Evolutionary conservation across 352 stramenopile species (phyloP).

Genomic region (Pythium grandisporangium): DNA sequence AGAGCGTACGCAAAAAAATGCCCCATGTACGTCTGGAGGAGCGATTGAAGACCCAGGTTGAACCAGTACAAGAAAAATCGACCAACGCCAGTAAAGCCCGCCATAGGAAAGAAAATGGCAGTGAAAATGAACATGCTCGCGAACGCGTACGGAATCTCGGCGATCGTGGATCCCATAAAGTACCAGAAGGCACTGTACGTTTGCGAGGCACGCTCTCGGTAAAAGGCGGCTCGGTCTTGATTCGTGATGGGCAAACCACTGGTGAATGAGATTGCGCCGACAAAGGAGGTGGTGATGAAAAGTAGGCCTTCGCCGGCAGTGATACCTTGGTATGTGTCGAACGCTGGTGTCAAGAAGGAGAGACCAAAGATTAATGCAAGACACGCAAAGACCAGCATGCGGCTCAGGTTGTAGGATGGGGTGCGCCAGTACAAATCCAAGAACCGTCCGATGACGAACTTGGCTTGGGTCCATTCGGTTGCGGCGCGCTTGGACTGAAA

Average conservation of each 20-base stretch:
- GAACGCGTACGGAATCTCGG: constrained; percentile 44
- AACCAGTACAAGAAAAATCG: constrained; percentile 18
- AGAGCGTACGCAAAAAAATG: constrained; percentile 14
- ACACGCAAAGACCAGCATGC: constrained; percentile 18
- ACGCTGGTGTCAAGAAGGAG: constrained; percentile 13
- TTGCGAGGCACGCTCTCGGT: constrained; percentile 84
- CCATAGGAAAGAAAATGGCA: constrained; percentile 20
- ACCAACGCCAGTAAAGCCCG: constrained; percentile 16
- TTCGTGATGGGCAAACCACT: constrained; percentile 51
- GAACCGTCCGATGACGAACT: constrained; percentile 15
- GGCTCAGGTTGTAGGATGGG: constrained; percentile 58
- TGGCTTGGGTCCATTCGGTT: constrained; percentile 1
- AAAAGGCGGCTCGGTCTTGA: constrained; percentile 83
- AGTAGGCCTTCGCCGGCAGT: constrained; percentile 42
- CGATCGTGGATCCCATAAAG: constrained; percentile 47
- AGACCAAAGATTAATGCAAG: constrained; percentile 38
- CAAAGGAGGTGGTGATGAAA: constrained; percentile 60
- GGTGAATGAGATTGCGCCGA: constrained; percentile 52
- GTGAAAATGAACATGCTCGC: constrained; percentile 15
- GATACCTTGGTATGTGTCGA: constrained; percentile 16
- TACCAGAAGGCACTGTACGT: constrained; percentile 88
- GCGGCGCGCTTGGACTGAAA: constrained; percentile 12
- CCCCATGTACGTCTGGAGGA: constrained; percentile 19
- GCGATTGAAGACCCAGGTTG: constrained; percentile 10
- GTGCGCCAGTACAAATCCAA: constrained; percentile 61